Percentiles rank a stretch among this genome's conserved stretches.
Conservation (phyloP, 2,329 filamentous ascomycete genomes). For the Diaporthe sp. region DNA sequence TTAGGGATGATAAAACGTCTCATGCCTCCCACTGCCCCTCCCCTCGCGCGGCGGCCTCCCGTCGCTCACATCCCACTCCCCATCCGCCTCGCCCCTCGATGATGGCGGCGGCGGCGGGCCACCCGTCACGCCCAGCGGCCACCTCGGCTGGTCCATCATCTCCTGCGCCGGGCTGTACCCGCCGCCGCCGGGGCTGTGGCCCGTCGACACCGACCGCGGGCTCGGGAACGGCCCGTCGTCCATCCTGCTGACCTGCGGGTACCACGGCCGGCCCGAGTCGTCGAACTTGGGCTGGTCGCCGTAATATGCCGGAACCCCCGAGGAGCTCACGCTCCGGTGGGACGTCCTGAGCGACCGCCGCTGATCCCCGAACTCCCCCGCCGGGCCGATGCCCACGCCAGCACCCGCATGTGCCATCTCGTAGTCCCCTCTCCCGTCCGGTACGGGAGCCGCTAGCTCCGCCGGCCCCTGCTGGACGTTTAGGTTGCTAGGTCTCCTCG, state of each 20-base stretch:
- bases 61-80: not conserved
- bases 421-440: not conserved
- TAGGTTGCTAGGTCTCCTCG: slow-evolving; percentile 2
- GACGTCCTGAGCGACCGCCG: slow-evolving; percentile 27
- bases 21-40: slow-evolving; percentile 41
- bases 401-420: not conserved
- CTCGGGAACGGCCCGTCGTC: slow-evolving; percentile 25
- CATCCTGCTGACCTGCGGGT: slow-evolving; percentile 37
- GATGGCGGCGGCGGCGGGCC: slow-evolving; percentile 2
- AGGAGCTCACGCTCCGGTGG: slow-evolving; percentile 23
- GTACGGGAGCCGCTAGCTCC: slow-evolving; percentile 32
- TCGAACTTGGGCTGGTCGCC: slow-evolving; percentile 37
- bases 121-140: slow-evolving; percentile 27
- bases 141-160: slow-evolving; percentile 19
- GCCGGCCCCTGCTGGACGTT: slow-evolving; percentile 31
- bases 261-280: slow-evolving; percentile 34
- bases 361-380: not conserved
- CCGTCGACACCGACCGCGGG: slow-evolving; percentile 25
- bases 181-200: not conserved
- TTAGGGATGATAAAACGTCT: slow-evolving; percentile 46
- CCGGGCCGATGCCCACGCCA: not conserved
- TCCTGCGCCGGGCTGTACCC: slow-evolving; percentile 1
- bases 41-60: not conserved
- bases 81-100: not conserved
- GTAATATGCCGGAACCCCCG: not conserved